Evolutionary conservation across 2,329 filamentous ascomycete species (phyloP).

Genomic region (Achaetomium macrosporum): DNA sequence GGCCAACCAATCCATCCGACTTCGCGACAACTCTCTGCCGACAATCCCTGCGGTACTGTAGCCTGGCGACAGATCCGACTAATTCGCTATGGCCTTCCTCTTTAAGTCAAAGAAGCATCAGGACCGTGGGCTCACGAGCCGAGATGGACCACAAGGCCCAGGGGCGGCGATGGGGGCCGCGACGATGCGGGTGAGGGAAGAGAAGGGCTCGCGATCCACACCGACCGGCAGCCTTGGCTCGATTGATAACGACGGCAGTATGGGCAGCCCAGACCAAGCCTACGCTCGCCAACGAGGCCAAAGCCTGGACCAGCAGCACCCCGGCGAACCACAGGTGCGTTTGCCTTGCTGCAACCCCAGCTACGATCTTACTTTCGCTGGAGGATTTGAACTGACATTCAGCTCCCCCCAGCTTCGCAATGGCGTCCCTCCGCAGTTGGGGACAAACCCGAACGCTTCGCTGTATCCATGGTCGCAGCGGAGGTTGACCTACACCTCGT

Average conservation of each 20-base stretch:
- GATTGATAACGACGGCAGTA: constrained; percentile 52
- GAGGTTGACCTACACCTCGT: constrained; percentile 75
- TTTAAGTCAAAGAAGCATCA: constrained; percentile 78
- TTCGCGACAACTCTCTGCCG: constrained; percentile 12
- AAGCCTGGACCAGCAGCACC: constrained; percentile 42
- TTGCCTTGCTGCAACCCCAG: not conserved
- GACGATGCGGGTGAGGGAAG: constrained; percentile 46
- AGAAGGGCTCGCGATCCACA: constrained; percentile 58
- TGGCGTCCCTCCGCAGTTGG: constrained; percentile 32
- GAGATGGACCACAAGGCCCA: constrained; percentile 45
- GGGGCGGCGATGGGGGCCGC: constrained; percentile 46
- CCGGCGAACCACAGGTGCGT: constrained; percentile 40
- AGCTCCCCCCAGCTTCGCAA: constrained; percentile 50
- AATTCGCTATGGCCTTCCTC: constrained; percentile 66
- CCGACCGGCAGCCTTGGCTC: constrained; percentile 76
- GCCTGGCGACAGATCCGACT: constrained; percentile 33
- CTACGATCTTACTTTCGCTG: constrained; percentile 2
- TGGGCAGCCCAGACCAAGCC: constrained; percentile 60
- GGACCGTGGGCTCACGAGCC: constrained; percentile 52
- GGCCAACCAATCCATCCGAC: constrained; percentile 8
- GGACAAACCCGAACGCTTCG: constrained; percentile 61
- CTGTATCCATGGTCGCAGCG: constrained; percentile 96
- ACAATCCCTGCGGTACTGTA: constrained; percentile 20
- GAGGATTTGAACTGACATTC: constrained; percentile 8
- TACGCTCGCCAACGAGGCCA: constrained; percentile 51